These are phyloP conservation scores for Rasamsonia emersonii DNA, from an alignment of 2,329 filamentous ascomycete species.

Conservation along the genomic window DNA sequence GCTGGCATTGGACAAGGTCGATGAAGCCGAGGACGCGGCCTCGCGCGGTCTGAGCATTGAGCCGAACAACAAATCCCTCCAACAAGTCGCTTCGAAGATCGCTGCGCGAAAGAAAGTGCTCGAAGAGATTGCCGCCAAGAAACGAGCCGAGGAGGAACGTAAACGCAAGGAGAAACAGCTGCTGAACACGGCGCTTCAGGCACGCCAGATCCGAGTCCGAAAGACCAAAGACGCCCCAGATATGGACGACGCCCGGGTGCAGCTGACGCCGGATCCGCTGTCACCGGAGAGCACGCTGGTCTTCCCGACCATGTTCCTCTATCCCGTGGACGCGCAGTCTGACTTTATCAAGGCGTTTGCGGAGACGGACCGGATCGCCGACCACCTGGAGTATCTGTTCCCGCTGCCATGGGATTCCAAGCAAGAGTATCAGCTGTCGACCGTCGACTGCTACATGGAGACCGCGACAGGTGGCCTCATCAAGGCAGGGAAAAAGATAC, in stretches of 20 bases:
- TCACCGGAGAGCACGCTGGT: slow-evolving; percentile 63
- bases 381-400: slow-evolving; percentile 78
- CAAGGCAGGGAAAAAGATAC: slow-evolving; percentile 80
- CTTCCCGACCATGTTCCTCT: slow-evolving; percentile 76
- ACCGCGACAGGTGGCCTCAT: slow-evolving; percentile 70
- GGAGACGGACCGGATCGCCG: slow-evolving; percentile 64
- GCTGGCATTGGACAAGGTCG: slow-evolving; percentile 66
- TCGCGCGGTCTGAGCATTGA: slow-evolving; percentile 66
- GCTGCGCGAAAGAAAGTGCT: slow-evolving; percentile 48
- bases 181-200: slow-evolving; percentile 56
- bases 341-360: slow-evolving; percentile 86
- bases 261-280: slow-evolving; percentile 61
- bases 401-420: slow-evolving; percentile 77
- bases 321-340: slow-evolving; percentile 70
- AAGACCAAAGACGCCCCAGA: slow-evolving; percentile 66
- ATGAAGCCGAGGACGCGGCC: slow-evolving; percentile 74
- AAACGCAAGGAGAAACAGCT: slow-evolving; percentile 49
- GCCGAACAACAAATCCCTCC: slow-evolving; percentile 57
- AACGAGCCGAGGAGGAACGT: slow-evolving; percentile 41
- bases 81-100: slow-evolving; percentile 55
- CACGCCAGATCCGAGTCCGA: slow-evolving; percentile 61
- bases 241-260: slow-evolving; percentile 72
- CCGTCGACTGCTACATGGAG: slow-evolving; percentile 84
- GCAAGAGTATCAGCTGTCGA: slow-evolving; percentile 54
- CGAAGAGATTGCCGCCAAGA: slow-evolving; percentile 47